phyloP scores from a whole-genome alignment of 2,329 filamentous ascomycete species.

The Gaeumannomyces tritici region DNA sequence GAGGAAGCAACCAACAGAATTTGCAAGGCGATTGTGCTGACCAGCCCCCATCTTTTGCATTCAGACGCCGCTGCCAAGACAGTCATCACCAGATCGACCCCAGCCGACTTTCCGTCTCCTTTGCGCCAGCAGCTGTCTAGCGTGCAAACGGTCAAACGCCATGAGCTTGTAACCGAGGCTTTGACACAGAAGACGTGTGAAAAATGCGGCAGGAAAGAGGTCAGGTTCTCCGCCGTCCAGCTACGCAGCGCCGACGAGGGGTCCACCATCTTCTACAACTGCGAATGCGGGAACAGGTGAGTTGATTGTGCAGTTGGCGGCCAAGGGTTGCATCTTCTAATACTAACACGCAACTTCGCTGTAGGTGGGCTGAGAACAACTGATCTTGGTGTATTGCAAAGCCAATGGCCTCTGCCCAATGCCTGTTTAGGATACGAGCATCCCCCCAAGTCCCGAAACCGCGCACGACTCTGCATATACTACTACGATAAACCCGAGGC shows the following conservation, averaged over 20 bases:
- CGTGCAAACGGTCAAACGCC: conserved; percentile 69
- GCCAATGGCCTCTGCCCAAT: neutral
- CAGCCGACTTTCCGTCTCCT: conserved; percentile 83
- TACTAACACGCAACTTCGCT: conserved; percentile 1
- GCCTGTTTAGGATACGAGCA: neutral
- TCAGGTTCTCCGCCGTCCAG: conserved; percentile 78
- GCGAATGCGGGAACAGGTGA: conserved; percentile 78
- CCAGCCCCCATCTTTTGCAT: too few species aligned
- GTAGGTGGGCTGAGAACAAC: conserved; percentile 51
- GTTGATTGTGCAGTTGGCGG: conserved; percentile 24
- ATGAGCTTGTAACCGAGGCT: conserved; percentile 67
- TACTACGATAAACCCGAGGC: neutral
- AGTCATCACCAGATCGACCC: conserved; percentile 75
- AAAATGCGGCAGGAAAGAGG: conserved; percentile 71
- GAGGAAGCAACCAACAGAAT: neutral
- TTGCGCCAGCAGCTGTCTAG: conserved; percentile 81
- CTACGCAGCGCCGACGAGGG: conserved; percentile 91
- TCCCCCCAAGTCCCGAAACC: neutral
- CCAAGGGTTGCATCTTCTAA: conserved; percentile 11
- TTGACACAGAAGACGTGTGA: conserved; percentile 61
- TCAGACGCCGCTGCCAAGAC: conserved; percentile 66
- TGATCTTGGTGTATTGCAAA: conserved; percentile 19
- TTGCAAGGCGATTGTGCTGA: neutral
- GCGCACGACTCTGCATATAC: neutral
- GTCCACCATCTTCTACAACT: conserved; percentile 82